These are phyloP conservation scores for Tritrichomonas musculus DNA, from an alignment of 208 protist genomes.

Conservation along the genomic window DNA sequence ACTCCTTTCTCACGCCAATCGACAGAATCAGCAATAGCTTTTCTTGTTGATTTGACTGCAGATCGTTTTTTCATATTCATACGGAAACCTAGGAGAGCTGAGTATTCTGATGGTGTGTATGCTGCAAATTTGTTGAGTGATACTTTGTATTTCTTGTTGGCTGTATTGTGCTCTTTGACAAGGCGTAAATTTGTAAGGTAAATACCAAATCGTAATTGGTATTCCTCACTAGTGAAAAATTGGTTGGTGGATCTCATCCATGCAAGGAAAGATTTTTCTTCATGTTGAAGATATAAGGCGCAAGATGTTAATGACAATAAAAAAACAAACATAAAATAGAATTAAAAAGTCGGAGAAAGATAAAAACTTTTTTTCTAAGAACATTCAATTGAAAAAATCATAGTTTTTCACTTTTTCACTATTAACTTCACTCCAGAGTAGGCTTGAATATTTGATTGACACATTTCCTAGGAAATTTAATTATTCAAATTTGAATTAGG, in stretches of 20 bases:
- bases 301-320: not conserved
- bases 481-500: too few species aligned
- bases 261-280: not conserved
- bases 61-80: not conserved
- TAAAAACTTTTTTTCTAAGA: too few species aligned
- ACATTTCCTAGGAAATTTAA: too few species aligned
- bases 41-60: not conserved
- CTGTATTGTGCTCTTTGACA: not conserved
- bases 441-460: too few species aligned
- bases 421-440: too few species aligned
- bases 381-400: too few species aligned
- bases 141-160: not conserved
- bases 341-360: too few species aligned
- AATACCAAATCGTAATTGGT: not conserved
- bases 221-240: not conserved
- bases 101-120: not conserved
- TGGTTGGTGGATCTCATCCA: not conserved
- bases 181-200: not conserved
- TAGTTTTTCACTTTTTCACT: too few species aligned
- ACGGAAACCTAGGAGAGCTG: not conserved
- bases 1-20: conserved; percentile 48
- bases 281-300: not conserved
- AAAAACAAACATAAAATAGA: not conserved
- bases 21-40: conserved; percentile 60
- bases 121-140: not conserved